Evolutionary conservation across 1,284 basidiomycete species (phyloP).

Genomic region (Ganoderma lucidum): DNA sequence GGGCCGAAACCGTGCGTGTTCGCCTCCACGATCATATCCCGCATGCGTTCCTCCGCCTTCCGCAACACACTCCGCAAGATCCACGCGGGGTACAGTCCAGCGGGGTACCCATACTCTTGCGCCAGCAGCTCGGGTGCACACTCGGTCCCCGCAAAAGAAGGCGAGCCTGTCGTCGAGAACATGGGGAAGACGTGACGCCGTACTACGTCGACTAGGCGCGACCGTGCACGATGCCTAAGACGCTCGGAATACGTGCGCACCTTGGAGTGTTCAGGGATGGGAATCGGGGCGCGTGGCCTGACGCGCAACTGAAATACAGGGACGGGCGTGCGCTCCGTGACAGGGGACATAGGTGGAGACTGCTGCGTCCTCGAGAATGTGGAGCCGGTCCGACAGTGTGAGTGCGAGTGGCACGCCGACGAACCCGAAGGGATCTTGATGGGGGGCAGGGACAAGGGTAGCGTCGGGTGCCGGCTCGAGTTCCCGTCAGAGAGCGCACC

Average conservation of each 20-base stretch:
- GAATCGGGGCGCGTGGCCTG: slow-evolving; percentile 32
- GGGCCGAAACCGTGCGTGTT: slow-evolving; percentile 42
- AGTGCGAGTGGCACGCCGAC: slow-evolving; percentile 9
- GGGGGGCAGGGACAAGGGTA: slow-evolving; percentile 21
- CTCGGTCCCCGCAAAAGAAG: slow-evolving; percentile 20
- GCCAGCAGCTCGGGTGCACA: slow-evolving; percentile 44
- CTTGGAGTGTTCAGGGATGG: slow-evolving; percentile 12
- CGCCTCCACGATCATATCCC: slow-evolving; percentile 52
- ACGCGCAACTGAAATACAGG: slow-evolving; percentile 28
- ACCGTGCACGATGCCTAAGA: slow-evolving; percentile 75
- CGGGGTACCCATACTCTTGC: slow-evolving; percentile 29
- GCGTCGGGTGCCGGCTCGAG: slow-evolving; percentile 18
- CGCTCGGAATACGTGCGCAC: slow-evolving; percentile 23
- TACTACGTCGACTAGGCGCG: slow-evolving; percentile 79
- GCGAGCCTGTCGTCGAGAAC: slow-evolving; percentile 43
- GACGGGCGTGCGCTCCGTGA: slow-evolving; percentile 30
- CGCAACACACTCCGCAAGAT: slow-evolving; percentile 61
- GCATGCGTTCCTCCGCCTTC: slow-evolving; percentile 55
- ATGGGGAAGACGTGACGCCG: slow-evolving; percentile 67
- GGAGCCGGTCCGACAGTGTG: slow-evolving; percentile 22
- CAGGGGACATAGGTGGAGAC: slow-evolving; percentile 38
- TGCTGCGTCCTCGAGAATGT: slow-evolving; percentile 37
- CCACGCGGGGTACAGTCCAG: slow-evolving; percentile 59
- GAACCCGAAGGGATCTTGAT: slow-evolving; percentile 29
- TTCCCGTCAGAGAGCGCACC: slow-evolving; percentile 27